A percentile compares a stretch with the other conserved stretches of the same genome.
Conservation (phyloP, 2,329 filamentous ascomycete species). For the Calonectria henricotiae region DNA sequence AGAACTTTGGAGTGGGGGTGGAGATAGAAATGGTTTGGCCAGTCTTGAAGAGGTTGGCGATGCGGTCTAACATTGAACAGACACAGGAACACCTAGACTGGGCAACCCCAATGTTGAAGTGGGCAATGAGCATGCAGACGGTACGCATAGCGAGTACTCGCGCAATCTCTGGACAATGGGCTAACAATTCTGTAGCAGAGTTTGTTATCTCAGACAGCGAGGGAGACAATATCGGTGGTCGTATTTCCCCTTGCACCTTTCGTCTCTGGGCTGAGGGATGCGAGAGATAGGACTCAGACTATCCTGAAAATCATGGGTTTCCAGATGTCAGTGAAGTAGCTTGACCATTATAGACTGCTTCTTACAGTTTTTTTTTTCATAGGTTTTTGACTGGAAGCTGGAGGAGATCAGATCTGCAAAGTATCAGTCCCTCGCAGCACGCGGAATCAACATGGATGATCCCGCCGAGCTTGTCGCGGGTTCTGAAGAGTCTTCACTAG, state of each 20-base stretch:
- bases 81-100: too few species aligned
- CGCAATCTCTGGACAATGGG: not conserved
- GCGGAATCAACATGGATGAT: not conserved
- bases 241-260: constrained; percentile 63
- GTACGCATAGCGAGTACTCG: not conserved
- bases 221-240: constrained; percentile 56
- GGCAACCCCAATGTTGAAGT: not conserved
- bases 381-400: constrained; percentile 22
- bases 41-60: not conserved
- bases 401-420: constrained; percentile 12
- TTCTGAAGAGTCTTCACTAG: constrained; percentile 13
- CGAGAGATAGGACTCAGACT: constrained; percentile 51
- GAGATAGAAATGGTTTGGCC: not conserved
- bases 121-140: not conserved
- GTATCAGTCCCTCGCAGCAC: not conserved
- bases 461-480: not conserved
- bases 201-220: constrained; percentile 61
- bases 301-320: constrained; percentile 25
- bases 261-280: constrained; percentile 58
- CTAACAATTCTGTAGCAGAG: constrained; percentile 23
- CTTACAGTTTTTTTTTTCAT: not conserved
- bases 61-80: not conserved
- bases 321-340: constrained; percentile 29
- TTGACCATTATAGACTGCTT: not conserved
- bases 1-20: not conserved